Percentiles rank a stretch among this genome's conserved stretches.
Evolutionary conservation across 208 protist genomes (phyloP).

Genomic region (Acanthamoeba pearcei): DNA sequence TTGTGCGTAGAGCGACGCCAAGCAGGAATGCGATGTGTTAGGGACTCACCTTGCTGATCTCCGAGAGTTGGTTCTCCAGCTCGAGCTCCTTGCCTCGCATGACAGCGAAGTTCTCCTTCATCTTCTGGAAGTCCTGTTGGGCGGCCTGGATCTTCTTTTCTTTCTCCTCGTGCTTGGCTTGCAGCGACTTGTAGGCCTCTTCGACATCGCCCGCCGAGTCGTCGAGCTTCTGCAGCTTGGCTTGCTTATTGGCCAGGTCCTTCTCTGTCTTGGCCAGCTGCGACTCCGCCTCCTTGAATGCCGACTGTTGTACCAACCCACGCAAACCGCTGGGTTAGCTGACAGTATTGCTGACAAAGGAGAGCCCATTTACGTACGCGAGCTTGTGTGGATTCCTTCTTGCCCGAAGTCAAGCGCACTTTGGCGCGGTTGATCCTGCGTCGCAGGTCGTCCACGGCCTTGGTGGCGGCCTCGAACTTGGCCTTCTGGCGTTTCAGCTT

Average conservation of each 20-base stretch:
- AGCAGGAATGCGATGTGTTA: too few relatives aligned
- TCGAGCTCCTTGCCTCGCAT: constrained; percentile 75
- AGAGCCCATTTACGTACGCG: neutral
- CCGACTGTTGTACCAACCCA: neutral
- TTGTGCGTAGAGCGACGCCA: neutral
- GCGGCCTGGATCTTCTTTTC: constrained; percentile 80
- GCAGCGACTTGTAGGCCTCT: constrained; percentile 80
- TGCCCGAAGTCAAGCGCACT: constrained; percentile 34
- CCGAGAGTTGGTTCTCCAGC: constrained; percentile 86
- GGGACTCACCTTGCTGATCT: constrained; percentile 78
- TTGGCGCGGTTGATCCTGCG: constrained; percentile 47
- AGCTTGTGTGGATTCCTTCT: constrained; percentile 15
- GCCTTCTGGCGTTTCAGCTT: constrained; percentile 80
- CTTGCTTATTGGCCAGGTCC: constrained; percentile 88
- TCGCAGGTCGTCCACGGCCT: constrained; percentile 76
- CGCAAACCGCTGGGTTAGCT: neutral
- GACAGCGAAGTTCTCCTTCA: constrained; percentile 72
- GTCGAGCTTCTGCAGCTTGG: constrained; percentile 87
- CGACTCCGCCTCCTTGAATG: constrained; percentile 10
- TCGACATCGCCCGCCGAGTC: constrained; percentile 83
- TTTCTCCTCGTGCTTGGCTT: constrained; percentile 77
- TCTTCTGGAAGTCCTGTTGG: constrained; percentile 67
- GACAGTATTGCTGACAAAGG: neutral
- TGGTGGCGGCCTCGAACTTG: constrained; percentile 75
- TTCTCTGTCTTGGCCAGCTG: constrained; percentile 48